Evolutionary conservation across 108 stramenopile species (phyloP).

Genomic region (Thalassiosira profunda): DNA sequence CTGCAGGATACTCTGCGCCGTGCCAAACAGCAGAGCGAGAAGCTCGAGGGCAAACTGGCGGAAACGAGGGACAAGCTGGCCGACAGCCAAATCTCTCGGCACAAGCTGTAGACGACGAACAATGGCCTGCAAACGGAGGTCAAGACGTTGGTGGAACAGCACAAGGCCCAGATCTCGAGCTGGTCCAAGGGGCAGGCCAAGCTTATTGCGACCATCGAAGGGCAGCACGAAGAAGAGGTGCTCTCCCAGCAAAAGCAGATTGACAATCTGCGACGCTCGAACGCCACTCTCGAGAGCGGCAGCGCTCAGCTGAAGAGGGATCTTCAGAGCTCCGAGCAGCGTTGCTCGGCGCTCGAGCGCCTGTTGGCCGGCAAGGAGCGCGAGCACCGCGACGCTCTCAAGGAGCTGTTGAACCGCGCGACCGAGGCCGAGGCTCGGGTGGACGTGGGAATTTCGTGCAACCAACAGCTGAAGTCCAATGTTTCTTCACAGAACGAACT

Average conservation of each 20-base stretch:
- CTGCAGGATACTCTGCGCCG: constrained; percentile 5
- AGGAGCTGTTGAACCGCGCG: constrained; percentile 17
- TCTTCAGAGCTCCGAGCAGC: constrained; percentile 19
- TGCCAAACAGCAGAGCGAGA: constrained; percentile 5
- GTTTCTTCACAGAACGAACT: no score
- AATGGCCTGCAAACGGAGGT: constrained; percentile 30
- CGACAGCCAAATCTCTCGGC: constrained; percentile 18
- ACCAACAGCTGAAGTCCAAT: constrained; percentile 5
- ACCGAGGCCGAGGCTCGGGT: constrained; percentile 13
- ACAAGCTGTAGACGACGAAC: constrained; percentile 17
- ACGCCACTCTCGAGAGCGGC: constrained; percentile 25
- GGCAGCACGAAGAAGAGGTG: constrained; percentile 8
- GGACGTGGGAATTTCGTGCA: constrained; percentile 7
- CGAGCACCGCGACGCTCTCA: background rate
- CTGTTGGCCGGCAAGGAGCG: constrained; percentile 1
- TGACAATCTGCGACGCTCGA: constrained; percentile 18
- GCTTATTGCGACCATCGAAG: no score
- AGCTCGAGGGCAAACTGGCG: constrained; percentile 17
- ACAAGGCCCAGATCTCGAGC: background rate
- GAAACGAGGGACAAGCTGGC: constrained; percentile 29
- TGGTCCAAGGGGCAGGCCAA: constrained; percentile 17
- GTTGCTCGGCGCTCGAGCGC: constrained; percentile 20
- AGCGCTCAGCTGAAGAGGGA: constrained; percentile 26
- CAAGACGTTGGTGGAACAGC: constrained; percentile 11
- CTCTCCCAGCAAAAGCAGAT: constrained; percentile 13